Base-by-base conservation (phyloP, 768 basidiomycete species). In the Tephrocybe rancida region DNA sequence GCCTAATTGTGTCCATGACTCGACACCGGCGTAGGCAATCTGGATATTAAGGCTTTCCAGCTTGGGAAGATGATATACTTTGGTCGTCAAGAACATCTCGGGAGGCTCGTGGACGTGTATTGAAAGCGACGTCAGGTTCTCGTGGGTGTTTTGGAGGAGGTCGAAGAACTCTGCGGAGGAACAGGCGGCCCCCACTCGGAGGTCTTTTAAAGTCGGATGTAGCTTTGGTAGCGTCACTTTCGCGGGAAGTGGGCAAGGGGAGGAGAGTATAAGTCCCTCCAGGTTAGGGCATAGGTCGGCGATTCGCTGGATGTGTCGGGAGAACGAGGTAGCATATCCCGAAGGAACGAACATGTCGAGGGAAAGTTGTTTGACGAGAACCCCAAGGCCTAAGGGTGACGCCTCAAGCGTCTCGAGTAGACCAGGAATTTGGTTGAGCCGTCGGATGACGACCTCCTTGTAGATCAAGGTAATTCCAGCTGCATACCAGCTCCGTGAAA, bases 401-500 rank as follows among this genome's bases (percentile, higher is more conserved):
- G 16, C 44, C 37, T 58, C 52, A 14, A 70, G 55, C 0, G 67
- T 59, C 18, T 43, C 27, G 13, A 61, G 56, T 9, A 70, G 56
- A 3, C 50, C 54, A 19, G 50, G 44, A 3, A 70, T 52, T 41
- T 69, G 65, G 22, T 53, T 59, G n/a, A 60, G 44, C 5, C 56
- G 57, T 9, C 58, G 64, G 32, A 72, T 56, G 32, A 50, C 56
- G 14, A 71, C 47, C 16, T 64, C 55, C 41, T 64, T 55, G 46
- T 70, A 72, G 3, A 71, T 56, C 29, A 66, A 35, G 14, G 55
- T 39, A 30, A 67, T 53, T 7, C 61, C 66, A 18, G 61, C 49
- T 24, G 48, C 21, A 39, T 67, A 53, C 67, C 69, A 71, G 1
- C 38, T 29, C 24, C 58, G 64, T 55, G 64, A 72, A 13, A 71